Evolutionary conservation across 768 basidiomycete species (phyloP), one percentile per base, ranked within the genome.

Genomic region (Amanita exitialis): DNA sequence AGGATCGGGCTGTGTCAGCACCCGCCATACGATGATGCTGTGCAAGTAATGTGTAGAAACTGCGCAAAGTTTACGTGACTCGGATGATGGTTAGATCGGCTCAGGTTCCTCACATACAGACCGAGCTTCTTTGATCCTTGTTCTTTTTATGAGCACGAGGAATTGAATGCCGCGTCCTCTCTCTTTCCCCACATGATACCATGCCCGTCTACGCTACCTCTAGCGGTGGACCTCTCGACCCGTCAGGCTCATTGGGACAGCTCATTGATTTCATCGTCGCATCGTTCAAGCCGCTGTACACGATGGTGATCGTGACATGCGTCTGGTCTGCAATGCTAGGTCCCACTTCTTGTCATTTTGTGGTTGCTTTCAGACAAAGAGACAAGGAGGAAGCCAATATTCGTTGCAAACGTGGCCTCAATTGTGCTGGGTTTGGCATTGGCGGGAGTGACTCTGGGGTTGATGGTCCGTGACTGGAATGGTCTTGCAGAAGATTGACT

Each of bases 311-410:
- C 4, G 43, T 51, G 20, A 25, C 50, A 36, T 51, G 50, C 25
- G 21, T 51, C 42, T 44, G 50, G 42, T 51, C 50, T 1, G 50
- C 50, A 36, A 51, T 51, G 50, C 50, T 51, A n/a, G 20, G 50
- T 51, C n/a, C 50, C 50, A 3, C 49, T 63, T n/a, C 51, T 62
- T 7, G 35, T 59, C 18, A 51, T 55, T 21, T 53, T 63, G 3
- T 42, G 59, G 34, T 56, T 60, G 18, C 59, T 62, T 46, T 60
- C 62, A 13, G 61, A 54, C 28, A 44, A 46, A 10, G 32, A 30
- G 13, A 47, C 54, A 18, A 44, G 61, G 37, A 53, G 48, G 23
- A 57, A 55, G 21, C 56, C 56, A 20, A 39, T 64, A 7, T 64
- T 62, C 47, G 43, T 56, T 4, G 48, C 59, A 23, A 62, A 64